Evolutionary conservation across 1,139 yeast genomes (phyloP).

Genomic region (Blastobotrys apis): DNA sequence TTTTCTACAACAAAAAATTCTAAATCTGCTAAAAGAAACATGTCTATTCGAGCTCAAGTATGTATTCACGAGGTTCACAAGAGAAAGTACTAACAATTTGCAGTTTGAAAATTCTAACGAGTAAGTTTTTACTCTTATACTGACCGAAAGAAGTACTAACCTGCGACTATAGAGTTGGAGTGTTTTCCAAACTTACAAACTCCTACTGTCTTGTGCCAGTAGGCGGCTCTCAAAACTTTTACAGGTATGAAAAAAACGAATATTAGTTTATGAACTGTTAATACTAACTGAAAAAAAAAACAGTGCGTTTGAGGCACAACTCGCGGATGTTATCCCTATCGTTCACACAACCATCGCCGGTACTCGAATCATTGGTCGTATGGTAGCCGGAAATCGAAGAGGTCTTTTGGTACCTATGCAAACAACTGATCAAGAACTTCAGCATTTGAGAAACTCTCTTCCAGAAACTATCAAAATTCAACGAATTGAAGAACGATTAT

Average conservation of each 20-base stretch:
- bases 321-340: slow-evolving; percentile 94
- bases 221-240: slow-evolving; percentile 97
- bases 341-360: slow-evolving; percentile 98
- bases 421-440: slow-evolving; percentile 98
- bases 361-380: slow-evolving; percentile 94
- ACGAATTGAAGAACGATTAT: slow-evolving; percentile 94
- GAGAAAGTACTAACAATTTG: slow-evolving; percentile 4
- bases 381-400: slow-evolving; percentile 98
- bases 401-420: slow-evolving; percentile 96
- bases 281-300: too few relatives aligned
- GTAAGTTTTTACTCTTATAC: too few relatives aligned
- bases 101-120: slow-evolving; percentile 95
- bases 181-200: slow-evolving; percentile 92
- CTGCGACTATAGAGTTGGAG: too few relatives aligned
- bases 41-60: slow-evolving; percentile 29
- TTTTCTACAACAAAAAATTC: too few relatives aligned
- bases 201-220: slow-evolving; percentile 94
- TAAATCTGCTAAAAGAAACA: too few relatives aligned
- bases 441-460: slow-evolving; percentile 92
- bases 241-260: too few relatives aligned
- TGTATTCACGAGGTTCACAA: slow-evolving; percentile 7
- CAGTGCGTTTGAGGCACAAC: slow-evolving; percentile 94
- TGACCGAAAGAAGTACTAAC: too few relatives aligned
- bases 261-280: too few relatives aligned
- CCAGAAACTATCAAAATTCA: slow-evolving; percentile 97